A percentile compares a stretch with the other conserved stretches of the same genome.
phyloP scores from a whole-genome alignment of 495 filamentous ascomycete genomes.

The Penicillium pancosmium region DNA sequence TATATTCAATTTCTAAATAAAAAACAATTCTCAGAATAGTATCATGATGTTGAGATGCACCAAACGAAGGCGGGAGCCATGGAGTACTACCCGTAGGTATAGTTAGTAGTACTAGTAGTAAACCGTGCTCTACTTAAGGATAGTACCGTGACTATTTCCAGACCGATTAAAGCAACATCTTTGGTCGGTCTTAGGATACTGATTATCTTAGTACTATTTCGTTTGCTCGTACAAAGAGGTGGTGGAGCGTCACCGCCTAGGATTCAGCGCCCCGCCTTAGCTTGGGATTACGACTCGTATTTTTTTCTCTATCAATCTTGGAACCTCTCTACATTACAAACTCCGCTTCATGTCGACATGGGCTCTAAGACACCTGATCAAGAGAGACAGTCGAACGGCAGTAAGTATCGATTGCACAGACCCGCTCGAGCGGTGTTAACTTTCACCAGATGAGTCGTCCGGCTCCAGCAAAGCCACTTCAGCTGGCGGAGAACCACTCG shows the following conservation, averaged over 20 bases:
- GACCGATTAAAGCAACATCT: too few species aligned
- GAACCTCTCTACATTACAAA: background rate
- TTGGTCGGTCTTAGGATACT: too few species aligned
- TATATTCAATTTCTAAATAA: background rate
- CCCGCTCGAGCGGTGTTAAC: slow-evolving; percentile 1
- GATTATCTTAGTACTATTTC: too few species aligned
- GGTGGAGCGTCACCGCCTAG: background rate
- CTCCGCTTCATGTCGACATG: slow-evolving; percentile 31
- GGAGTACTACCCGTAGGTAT: too few species aligned
- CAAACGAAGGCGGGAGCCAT: too few species aligned
- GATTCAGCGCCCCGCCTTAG: background rate
- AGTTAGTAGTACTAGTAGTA: too few species aligned
- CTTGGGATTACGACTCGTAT: background rate
- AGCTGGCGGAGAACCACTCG: slow-evolving; percentile 41
- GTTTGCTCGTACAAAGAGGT: too few species aligned
- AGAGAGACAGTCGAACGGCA: slow-evolving; percentile 25
- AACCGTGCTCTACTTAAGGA: too few species aligned
- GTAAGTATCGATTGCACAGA: slow-evolving; percentile 16
- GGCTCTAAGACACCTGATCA: slow-evolving; percentile 34
- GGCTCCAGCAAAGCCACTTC: slow-evolving; percentile 42
- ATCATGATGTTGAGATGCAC: too few species aligned
- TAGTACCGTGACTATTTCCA: too few species aligned
- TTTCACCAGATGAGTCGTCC: slow-evolving; percentile 23
- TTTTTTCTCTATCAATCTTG: background rate
- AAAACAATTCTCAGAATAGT: background rate